Evolutionary conservation across 495 filamentous ascomycete genomes (phyloP), one percentile per base, ranked within the genome.

Genomic region (Penicillium mononematosum): DNA sequence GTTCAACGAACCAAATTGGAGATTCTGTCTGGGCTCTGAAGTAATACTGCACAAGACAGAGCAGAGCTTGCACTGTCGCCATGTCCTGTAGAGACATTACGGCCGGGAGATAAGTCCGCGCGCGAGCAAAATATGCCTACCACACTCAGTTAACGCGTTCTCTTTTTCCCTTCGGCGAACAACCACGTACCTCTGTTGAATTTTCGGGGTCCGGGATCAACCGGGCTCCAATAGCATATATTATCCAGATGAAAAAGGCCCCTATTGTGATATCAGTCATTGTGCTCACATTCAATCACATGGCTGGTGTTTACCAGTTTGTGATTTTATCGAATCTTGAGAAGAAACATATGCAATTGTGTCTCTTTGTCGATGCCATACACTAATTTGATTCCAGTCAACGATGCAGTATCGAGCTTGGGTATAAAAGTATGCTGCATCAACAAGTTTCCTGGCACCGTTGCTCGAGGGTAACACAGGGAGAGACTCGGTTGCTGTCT

Each of bases 231-330:
- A 59, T 59, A 5, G 50, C 57, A 31, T 59, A 59, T 19, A 59
- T 54, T 29, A 59, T 59, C 57, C 57, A 59, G 19, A 59, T 34
- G 44, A 59, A 59, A 20, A 59, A 59, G 14, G 57, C 50, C 8
- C 50, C 57, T 59, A 17, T 2, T 8, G 5, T 25, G 27, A 27
- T 31, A 25, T 50, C 1, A 59, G 57, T 9, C 17, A 6, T 12
- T 12, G 6, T n/a, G 19, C 7, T 12, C 24, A n/a, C 14, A 14
- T 45, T 19, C 17, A 29, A 16, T 29, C 27, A 16, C 25, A 9
- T 34, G 20, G 49, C 4, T 24, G 19, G 27, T 14, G 22, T 22
- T 27, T 46, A 53, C 57, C 57, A 1, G 50, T 59, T 48, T 59
- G 57, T 16, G 32, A 24, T 11, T 53, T 43, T 8, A 54, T 41